These are phyloP conservation scores for Rhododendron simsii DNA, from an alignment of 148 eudicot genomes.

Conservation along the genomic window DNA sequence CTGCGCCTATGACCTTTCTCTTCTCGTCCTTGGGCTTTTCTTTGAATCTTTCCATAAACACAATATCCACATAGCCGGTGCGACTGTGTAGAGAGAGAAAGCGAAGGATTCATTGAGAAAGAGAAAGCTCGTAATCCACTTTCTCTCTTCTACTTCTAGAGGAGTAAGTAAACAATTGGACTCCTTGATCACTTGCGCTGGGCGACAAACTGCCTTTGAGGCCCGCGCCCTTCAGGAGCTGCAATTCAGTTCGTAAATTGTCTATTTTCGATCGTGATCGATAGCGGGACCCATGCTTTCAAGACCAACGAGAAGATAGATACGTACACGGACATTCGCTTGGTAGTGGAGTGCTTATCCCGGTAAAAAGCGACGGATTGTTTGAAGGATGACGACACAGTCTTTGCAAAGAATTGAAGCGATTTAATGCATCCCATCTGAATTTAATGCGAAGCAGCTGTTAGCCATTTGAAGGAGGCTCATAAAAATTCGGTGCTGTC, in stretches of 20 bases:
- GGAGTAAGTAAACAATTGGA: too few species aligned
- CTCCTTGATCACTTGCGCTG: too few species aligned
- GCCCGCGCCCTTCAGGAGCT: too few species aligned
- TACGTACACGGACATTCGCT: background rate
- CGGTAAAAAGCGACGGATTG: background rate
- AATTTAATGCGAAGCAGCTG: constrained; percentile 1
- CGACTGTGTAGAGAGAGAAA: too few species aligned
- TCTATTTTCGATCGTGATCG: too few species aligned
- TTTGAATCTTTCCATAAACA: background rate
- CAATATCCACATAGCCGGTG: background rate
- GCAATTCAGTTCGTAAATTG: too few species aligned
- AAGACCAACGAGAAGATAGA: background rate
- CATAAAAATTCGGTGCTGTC: background rate
- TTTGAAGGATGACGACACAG: background rate
- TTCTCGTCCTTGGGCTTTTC: background rate
- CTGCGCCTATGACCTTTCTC: background rate
- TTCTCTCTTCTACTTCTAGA: too few species aligned
- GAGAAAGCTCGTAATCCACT: too few species aligned
- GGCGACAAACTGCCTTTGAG: too few species aligned
- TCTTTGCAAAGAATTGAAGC: background rate
- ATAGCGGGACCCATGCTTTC: too few species aligned
- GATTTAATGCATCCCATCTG: constrained; percentile 1
- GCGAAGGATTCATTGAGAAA: too few species aligned
- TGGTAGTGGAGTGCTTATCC: background rate
- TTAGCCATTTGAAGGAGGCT: constrained; percentile 4